phyloP scores from a whole-genome alignment of 257 asterid species.

The Henckelia pumila region DNA sequence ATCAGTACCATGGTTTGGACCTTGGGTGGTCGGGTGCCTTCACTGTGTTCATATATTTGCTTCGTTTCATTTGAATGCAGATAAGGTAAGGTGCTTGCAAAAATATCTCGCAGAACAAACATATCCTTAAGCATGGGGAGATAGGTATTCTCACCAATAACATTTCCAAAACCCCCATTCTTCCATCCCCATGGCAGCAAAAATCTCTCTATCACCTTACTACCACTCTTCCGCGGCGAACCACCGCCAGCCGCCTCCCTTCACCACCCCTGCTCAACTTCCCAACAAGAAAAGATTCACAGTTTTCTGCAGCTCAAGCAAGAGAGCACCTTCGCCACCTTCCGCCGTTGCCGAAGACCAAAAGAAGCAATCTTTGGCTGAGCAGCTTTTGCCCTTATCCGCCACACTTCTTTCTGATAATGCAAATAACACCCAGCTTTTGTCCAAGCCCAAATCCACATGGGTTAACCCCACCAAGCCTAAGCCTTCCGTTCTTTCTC shows the following conservation, averaged over 20 bases:
- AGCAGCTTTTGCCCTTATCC: slow-evolving; percentile 81
- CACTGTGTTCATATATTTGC: not conserved
- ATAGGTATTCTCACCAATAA: slow-evolving; percentile 17
- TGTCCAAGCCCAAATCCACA: slow-evolving; percentile 77
- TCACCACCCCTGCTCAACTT: slow-evolving; percentile 35
- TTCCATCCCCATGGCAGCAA: slow-evolving; percentile 60
- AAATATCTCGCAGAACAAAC: slow-evolving; percentile 22
- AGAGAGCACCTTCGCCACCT: slow-evolving; percentile 37
- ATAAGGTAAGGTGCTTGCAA: slow-evolving; percentile 47
- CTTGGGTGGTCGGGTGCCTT: not conserved
- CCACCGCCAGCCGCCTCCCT: slow-evolving; percentile 34
- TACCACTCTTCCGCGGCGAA: slow-evolving; percentile 39
- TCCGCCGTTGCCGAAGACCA: slow-evolving; percentile 38
- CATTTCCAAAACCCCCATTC: slow-evolving; percentile 4
- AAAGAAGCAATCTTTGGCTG: slow-evolving; percentile 63
- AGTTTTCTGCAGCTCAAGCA: slow-evolving; percentile 44
- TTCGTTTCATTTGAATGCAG: not conserved
- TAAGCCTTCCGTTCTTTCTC: slow-evolving; percentile 75
- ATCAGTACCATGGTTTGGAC: too few relatives aligned
- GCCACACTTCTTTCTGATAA: slow-evolving; percentile 65
- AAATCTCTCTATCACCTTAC: slow-evolving; percentile 46
- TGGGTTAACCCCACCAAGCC: slow-evolving; percentile 95
- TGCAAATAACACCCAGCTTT: slow-evolving; percentile 43
- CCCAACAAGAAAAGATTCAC: slow-evolving; percentile 38
- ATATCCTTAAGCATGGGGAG: not conserved